phyloP scores from a whole-genome alignment of 768 basidiomycete species.

The Mrakia frigida region DNA sequence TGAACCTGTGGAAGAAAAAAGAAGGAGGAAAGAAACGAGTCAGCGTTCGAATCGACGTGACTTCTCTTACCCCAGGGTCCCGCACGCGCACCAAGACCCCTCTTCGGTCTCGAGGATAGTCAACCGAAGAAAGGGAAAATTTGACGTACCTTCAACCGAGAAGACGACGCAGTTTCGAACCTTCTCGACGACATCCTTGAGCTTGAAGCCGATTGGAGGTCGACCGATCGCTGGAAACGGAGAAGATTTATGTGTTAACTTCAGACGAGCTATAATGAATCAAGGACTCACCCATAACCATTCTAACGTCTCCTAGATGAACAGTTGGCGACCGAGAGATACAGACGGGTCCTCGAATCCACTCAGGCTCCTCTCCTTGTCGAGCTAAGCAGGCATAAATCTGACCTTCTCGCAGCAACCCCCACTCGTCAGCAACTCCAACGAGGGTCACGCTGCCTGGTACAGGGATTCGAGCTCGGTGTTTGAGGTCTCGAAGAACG shows the following conservation, averaged over 20 bases:
- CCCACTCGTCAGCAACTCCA: constrained; percentile 78
- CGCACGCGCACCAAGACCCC: no score
- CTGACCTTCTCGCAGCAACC: constrained; percentile 53
- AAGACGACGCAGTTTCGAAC: constrained; percentile 63
- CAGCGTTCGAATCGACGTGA: neutral
- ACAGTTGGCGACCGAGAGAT: constrained; percentile 64
- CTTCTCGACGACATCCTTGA: constrained; percentile 54
- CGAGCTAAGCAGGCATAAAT: constrained; percentile 57
- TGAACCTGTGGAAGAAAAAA: constrained; percentile 48
- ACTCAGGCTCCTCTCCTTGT: constrained; percentile 50
- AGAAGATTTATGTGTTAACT: no score
- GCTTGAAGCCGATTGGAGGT: constrained; percentile 32
- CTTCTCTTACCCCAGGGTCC: no score
- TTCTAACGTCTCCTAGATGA: constrained; percentile 66
- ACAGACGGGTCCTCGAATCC: constrained; percentile 55
- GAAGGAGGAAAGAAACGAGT: neutral
- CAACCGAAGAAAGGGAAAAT: neutral
- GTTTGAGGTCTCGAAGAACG: constrained; percentile 68
- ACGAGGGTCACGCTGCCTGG: constrained; percentile 65
- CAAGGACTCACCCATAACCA: constrained; percentile 45
- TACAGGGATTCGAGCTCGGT: constrained; percentile 66
- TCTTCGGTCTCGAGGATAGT: no score
- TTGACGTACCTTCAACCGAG: constrained; percentile 53
- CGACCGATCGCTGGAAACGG: no score
- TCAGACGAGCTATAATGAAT: no score